Evolutionary conservation across 75 land plant genomes (phyloP).

Genomic region (Gnetum montanum): DNA sequence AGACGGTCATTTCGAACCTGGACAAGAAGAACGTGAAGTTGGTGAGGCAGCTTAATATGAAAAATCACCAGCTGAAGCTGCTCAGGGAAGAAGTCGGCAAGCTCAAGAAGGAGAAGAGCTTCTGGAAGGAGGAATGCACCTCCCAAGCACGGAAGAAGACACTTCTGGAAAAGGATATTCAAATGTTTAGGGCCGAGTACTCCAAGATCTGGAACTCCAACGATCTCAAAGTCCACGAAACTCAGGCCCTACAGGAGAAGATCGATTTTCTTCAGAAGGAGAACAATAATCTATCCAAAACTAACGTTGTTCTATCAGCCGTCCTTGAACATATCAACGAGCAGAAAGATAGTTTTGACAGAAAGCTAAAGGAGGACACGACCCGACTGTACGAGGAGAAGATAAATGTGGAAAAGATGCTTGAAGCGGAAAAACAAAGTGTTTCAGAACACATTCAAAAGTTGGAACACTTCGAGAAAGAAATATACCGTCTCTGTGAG

Average conservation of each 20-base stretch:
- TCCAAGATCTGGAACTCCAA: neutral
- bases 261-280: neutral
- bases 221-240: neutral
- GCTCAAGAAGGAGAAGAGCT: slow-evolving; percentile 22
- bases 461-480: neutral
- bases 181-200: neutral
- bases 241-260: neutral
- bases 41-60: neutral
- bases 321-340: neutral
- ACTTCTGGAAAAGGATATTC: neutral
- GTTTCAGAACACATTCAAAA: neutral
- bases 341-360: neutral
- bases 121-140: neutral
- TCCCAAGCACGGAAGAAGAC: neutral
- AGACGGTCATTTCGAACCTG: neutral
- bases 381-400: neutral
- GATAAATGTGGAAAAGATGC: neutral
- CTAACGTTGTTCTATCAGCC: neutral
- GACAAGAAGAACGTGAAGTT: neutral
- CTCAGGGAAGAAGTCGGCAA: slow-evolving; percentile 25
- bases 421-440: neutral
- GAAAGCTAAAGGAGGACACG: neutral
- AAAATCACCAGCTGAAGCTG: slow-evolving; percentile 11
- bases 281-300: neutral
- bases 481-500: neutral